phyloP scores from a whole-genome alignment of 2,329 filamentous ascomycete species.

The Mollisiaceae sp. region DNA sequence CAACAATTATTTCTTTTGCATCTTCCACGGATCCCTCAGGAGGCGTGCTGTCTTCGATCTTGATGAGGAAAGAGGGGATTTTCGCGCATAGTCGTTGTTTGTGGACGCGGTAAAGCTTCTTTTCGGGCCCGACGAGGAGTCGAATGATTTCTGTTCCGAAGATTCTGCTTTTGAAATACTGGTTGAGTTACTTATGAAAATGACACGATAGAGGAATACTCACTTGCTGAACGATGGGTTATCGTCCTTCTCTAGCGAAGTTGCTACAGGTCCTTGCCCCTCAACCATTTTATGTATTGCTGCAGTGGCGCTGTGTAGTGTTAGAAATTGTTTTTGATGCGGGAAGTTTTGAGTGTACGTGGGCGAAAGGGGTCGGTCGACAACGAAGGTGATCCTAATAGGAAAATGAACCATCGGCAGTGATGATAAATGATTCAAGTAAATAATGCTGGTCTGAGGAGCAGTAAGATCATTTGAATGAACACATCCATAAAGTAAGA shows the following conservation, averaged over 20 bases:
- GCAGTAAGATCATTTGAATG: too few species aligned
- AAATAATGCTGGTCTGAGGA: too few species aligned
- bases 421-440: too few species aligned
- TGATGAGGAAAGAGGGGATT: not conserved
- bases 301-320: too few species aligned
- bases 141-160: not conserved
- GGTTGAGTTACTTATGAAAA: not conserved
- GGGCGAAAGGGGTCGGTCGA: too few species aligned
- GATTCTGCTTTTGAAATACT: not conserved
- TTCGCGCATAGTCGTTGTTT: not conserved
- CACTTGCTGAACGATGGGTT: not conserved
- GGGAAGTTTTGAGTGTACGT: too few species aligned
- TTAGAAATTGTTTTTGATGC: too few species aligned
- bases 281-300: too few species aligned
- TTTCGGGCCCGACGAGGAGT: not conserved
- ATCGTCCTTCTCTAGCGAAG: not conserved
- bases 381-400: too few species aligned
- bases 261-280: too few species aligned
- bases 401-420: too few species aligned
- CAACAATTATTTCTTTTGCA: not conserved
- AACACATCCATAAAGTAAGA: too few species aligned
- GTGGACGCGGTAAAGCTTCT: not conserved
- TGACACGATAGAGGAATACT: not conserved
- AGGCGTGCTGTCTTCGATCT: not conserved
- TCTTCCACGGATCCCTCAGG: not conserved